Evolutionary conservation across 1,139 yeast species (phyloP).

Genomic region (Kodamaea fungicola): DNA sequence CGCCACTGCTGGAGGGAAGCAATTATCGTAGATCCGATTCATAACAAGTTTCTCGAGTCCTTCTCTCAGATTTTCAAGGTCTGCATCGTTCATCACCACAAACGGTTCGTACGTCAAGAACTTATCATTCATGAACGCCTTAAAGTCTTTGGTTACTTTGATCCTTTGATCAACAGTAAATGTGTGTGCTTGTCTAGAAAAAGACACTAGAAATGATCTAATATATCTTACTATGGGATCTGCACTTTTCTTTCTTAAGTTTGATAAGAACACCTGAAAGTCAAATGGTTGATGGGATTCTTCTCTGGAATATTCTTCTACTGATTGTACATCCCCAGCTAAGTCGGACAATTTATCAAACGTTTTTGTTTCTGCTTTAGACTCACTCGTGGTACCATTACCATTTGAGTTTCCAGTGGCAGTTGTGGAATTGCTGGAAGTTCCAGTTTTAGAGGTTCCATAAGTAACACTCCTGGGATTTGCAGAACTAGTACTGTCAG

Average conservation of each 20-base stretch:
- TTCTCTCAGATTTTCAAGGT: conserved; percentile 72
- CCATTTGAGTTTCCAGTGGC: background rate
- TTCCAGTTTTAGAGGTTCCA: too few relatives aligned
- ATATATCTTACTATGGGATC: conserved; percentile 88
- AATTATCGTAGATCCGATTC: conserved; percentile 76
- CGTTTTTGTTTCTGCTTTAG: conserved; percentile 1
- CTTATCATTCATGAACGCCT: conserved; percentile 64
- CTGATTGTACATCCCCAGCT: conserved; percentile 12
- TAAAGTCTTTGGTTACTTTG: conserved; percentile 72
- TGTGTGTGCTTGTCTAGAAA: conserved; percentile 53
- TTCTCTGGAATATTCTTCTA: conserved; percentile 19
- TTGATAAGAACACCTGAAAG: conserved; percentile 74
- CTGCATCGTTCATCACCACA: conserved; percentile 54
- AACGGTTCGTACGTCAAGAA: conserved; percentile 72
- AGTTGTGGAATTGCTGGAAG: background rate
- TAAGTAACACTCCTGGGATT: too few relatives aligned
- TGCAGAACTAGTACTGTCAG: background rate
- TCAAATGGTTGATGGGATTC: conserved; percentile 62
- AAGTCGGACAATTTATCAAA: conserved; percentile 14
- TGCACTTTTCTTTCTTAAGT: conserved; percentile 70
- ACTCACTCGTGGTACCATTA: background rate
- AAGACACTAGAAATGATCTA: conserved; percentile 74
- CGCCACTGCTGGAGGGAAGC: conserved; percentile 76
- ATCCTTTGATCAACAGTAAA: conserved; percentile 79
- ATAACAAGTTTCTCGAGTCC: conserved; percentile 91